A percentile compares a stretch with the other conserved stretches of the same genome.
These are phyloP conservation scores for Colletotrichum siamense DNA, from an alignment of 2,329 filamentous ascomycete species.

Conservation along the genomic window DNA sequence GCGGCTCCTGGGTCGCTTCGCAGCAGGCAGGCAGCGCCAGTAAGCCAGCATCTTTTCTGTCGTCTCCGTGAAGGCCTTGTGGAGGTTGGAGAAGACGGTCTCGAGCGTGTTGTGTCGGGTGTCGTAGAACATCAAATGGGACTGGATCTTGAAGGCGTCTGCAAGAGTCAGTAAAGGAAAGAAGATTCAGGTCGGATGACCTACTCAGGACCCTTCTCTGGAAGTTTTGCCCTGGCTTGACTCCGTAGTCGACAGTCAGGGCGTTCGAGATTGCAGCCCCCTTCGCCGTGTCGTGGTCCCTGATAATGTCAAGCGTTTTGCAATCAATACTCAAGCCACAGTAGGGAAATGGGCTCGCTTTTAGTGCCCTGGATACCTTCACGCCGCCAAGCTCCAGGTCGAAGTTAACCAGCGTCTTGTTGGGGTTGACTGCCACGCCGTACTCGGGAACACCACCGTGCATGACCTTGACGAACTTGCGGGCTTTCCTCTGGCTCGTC, in stretches of 20 bases:
- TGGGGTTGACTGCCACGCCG: slow-evolving; percentile 76
- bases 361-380: slow-evolving; percentile 53
- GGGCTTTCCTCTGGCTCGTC: slow-evolving; percentile 68
- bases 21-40: slow-evolving; percentile 59
- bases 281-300: slow-evolving; percentile 63
- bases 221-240: slow-evolving; percentile 77
- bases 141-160: slow-evolving; percentile 82
- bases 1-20: slow-evolving; percentile 59
- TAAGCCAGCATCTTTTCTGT: slow-evolving; percentile 78
- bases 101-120: slow-evolving; percentile 74
- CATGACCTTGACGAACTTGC: slow-evolving; percentile 79
- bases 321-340: slow-evolving; percentile 84
- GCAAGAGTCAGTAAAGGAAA: slow-evolving; percentile 7
- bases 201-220: slow-evolving; percentile 78
- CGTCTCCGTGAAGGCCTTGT: slow-evolving; percentile 76
- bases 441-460: slow-evolving; percentile 79
- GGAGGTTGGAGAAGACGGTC: slow-evolving; percentile 77
- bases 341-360: slow-evolving; percentile 74
- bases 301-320: slow-evolving; percentile 74
- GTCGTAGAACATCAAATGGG: slow-evolving; percentile 84
- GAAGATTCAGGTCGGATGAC: slow-evolving; percentile 23
- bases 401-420: slow-evolving; percentile 89
- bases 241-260: slow-evolving; percentile 79
- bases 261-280: slow-evolving; percentile 66
- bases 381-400: slow-evolving; percentile 61